phyloP scores from a whole-genome alignment of 2,329 filamentous ascomycete genomes.

The Rutstroemia sydowiana region DNA sequence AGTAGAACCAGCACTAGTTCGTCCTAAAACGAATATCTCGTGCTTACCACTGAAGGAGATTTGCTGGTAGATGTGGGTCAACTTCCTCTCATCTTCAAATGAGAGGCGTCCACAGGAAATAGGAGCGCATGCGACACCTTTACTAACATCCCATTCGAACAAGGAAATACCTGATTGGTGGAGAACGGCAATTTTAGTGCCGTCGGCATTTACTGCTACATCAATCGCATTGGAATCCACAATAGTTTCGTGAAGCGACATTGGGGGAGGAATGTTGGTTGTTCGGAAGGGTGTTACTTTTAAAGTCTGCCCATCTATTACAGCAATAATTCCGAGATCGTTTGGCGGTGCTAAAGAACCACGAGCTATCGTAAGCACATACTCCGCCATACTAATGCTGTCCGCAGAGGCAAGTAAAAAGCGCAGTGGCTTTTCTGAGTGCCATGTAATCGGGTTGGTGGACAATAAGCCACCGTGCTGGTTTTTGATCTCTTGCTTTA shows the following conservation, averaged over 20 bases:
- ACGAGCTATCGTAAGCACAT: conserved; percentile 58
- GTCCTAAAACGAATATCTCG: conserved; percentile 20
- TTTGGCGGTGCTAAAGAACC: conserved; percentile 64
- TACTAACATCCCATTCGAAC: conserved; percentile 60
- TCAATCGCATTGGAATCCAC: conserved; percentile 60
- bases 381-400: conserved; percentile 55
- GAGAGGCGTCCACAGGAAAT: conserved; percentile 34
- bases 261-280: conserved; percentile 85
- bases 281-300: conserved; percentile 80
- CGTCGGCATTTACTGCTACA: conserved; percentile 62
- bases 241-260: conserved; percentile 71
- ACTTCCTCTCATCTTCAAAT: conserved; percentile 30
- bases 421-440: conserved; percentile 74
- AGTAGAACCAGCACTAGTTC: conserved; percentile 10
- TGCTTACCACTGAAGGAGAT: conserved; percentile 23
- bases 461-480: conserved; percentile 31
- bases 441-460: conserved; percentile 51
- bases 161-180: conserved; percentile 59
- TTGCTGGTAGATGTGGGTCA: conserved; percentile 20
- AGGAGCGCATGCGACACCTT: conserved; percentile 42
- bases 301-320: conserved; percentile 72
- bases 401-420: conserved; percentile 48
- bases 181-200: conserved; percentile 63
- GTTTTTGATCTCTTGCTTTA: conserved; percentile 77
- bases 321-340: conserved; percentile 73